Evolutionary conservation across 2,329 filamentous ascomycete genomes (phyloP).

Genomic region (Paraconiothyrium sp.): DNA sequence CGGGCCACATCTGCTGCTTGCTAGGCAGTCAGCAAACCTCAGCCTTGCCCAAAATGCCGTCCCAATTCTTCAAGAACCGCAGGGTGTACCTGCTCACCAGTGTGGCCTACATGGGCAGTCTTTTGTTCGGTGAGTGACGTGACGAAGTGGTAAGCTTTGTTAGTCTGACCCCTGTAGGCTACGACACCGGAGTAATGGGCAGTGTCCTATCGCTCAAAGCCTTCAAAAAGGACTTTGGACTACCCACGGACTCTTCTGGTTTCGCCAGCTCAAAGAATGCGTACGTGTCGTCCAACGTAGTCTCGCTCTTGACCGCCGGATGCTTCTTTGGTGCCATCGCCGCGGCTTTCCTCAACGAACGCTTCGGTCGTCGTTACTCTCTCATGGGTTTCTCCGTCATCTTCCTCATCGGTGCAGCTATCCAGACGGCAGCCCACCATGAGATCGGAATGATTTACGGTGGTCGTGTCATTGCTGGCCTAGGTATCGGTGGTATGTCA

Average conservation of each 20-base stretch:
- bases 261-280: conserved; percentile 48
- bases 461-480: conserved; percentile 63
- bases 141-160: neutral
- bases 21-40: neutral
- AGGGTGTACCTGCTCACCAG: conserved; percentile 56
- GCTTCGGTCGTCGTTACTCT: conserved; percentile 56
- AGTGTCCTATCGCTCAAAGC: conserved; percentile 51
- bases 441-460: conserved; percentile 45
- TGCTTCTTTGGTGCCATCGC: conserved; percentile 75
- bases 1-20: neutral
- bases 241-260: conserved; percentile 42
- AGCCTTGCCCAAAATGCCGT: conserved; percentile 19
- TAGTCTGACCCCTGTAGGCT: conserved; percentile 37
- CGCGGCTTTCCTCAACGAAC: conserved; percentile 55
- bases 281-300: conserved; percentile 70
- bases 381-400: conserved; percentile 55
- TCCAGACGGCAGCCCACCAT: conserved; percentile 42
- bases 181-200: conserved; percentile 56
- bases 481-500: conserved; percentile 63
- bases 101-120: conserved; percentile 55
- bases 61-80: conserved; percentile 52
- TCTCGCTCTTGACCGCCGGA: conserved; percentile 80
- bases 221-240: conserved; percentile 54
- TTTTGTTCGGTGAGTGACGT: conserved; percentile 51
- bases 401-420: conserved; percentile 48